Conservation (phyloP, 495 filamentous ascomycete species). For the Penicillium tannophilum region DNA sequence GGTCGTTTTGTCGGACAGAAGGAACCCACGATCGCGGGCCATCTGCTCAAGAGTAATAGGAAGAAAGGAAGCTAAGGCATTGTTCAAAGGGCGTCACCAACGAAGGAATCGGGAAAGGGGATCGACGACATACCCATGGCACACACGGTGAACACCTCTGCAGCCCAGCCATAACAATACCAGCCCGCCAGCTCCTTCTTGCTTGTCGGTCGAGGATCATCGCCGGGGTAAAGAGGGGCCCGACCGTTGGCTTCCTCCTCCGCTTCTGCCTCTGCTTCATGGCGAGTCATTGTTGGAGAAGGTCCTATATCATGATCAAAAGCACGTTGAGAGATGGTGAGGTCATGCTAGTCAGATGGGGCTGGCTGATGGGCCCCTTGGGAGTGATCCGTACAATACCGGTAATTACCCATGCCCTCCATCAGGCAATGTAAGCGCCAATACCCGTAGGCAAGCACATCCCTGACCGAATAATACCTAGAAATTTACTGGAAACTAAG, state of each 20-base stretch:
- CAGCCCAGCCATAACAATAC: conserved; percentile 96
- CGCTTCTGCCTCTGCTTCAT: conserved; percentile 18
- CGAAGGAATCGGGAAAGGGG: conserved; percentile 8
- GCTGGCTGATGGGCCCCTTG: neutral
- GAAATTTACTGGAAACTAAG: conserved; percentile 16
- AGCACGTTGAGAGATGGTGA: conserved; percentile 14
- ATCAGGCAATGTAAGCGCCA: neutral
- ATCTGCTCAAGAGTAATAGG: conserved; percentile 95
- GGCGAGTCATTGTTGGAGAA: conserved; percentile 24
- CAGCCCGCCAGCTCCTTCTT: conserved; percentile 86
- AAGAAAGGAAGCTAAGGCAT: conserved; percentile 77
- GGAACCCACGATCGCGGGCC: conserved; percentile 83
- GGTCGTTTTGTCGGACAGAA: conserved; percentile 70
- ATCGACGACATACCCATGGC: conserved; percentile 62
- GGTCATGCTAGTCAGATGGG: conserved; percentile 15
- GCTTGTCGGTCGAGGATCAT: conserved; percentile 88
- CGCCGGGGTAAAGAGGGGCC: conserved; percentile 64
- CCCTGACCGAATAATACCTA: neutral
- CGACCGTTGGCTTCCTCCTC: conserved; percentile 19
- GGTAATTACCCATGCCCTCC: neutral
- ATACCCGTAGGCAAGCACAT: neutral
- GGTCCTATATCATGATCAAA: neutral
- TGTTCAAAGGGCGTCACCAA: conserved; percentile 5
- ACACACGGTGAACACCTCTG: conserved; percentile 97
- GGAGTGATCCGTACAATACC: neutral